Conservation (phyloP, 164 flowering plant genomes). For the Brasenia schreberi region DNA sequence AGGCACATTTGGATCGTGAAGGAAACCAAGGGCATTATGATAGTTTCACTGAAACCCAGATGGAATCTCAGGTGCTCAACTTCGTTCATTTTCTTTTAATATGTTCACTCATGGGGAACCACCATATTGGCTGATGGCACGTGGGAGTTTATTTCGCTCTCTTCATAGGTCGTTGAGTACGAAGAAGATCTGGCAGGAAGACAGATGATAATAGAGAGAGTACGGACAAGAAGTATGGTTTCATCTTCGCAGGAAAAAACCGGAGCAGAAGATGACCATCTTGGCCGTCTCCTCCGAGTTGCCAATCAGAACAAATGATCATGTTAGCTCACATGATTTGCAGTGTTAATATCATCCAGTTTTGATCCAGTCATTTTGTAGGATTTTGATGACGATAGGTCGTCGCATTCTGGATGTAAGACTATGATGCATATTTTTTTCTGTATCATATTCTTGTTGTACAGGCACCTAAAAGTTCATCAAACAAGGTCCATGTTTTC, state of each 20-base stretch:
- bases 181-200: conserved; percentile 91
- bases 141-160: not conserved
- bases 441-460: no score
- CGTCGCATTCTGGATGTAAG: no score
- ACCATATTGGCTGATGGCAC: not conserved
- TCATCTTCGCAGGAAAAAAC: conserved; percentile 11
- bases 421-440: no score
- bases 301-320: conserved; percentile 1
- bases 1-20: conserved; percentile 17
- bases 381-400: no score
- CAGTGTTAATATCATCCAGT: no score
- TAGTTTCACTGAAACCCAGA: conserved; percentile 90
- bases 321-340: no score
- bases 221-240: conserved; percentile 48
- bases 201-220: conserved; percentile 88
- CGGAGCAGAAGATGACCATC: not conserved
- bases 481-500: no score
- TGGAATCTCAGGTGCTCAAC: conserved; percentile 79
- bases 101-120: not conserved
- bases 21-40: conserved; percentile 29
- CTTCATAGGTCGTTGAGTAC: conserved; percentile 75
- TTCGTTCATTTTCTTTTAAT: not conserved
- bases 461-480: no score
- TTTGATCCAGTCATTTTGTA: no score
- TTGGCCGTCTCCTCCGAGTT: conserved; percentile 1